These are phyloP conservation scores for Notholithocarpus densiflorus DNA, from an alignment of 306 rosid genomes.

Conservation along the genomic window DNA sequence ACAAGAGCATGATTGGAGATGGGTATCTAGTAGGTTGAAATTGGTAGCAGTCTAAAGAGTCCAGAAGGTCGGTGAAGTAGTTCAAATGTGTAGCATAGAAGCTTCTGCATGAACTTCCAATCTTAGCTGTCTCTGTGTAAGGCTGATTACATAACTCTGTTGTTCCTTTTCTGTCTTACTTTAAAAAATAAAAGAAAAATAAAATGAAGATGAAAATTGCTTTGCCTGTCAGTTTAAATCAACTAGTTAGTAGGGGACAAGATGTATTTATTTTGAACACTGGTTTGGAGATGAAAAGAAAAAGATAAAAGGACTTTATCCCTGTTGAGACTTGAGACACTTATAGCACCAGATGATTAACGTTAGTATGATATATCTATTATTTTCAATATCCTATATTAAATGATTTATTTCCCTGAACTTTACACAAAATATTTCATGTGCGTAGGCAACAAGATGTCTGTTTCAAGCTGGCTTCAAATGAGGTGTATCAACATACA, in stretches of 20 bases:
- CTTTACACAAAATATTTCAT: slow-evolving; percentile 5
- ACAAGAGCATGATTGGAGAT: not conserved
- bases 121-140: slow-evolving; percentile 72
- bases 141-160: slow-evolving; percentile 30
- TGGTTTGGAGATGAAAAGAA: no score
- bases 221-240: slow-evolving; percentile 16
- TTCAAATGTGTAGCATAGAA: slow-evolving; percentile 83
- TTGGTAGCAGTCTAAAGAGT: slow-evolving; percentile 64
- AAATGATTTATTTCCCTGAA: slow-evolving; percentile 4
- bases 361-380: slow-evolving; percentile 40
- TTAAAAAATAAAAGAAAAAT: not conserved
- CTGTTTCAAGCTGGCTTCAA: slow-evolving; percentile 70
- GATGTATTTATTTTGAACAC: slow-evolving; percentile 55
- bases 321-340: no score
- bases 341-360: slow-evolving; percentile 28
- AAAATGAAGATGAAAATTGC: not conserved
- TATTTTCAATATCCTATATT: slow-evolving; percentile 10
- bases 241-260: slow-evolving; percentile 53
- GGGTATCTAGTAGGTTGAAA: slow-evolving; percentile 82
- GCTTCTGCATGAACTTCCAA: slow-evolving; percentile 62
- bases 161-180: not conserved
- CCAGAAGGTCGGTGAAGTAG: slow-evolving; percentile 77
- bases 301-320: no score
- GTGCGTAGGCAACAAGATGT: slow-evolving; percentile 33
- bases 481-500: no score